Percentiles rank a stretch among this genome's conserved stretches.
Conservation (phyloP, 1,284 basidiomycete genomes). For the Cutaneotrichosporon cutaneum region DNA sequence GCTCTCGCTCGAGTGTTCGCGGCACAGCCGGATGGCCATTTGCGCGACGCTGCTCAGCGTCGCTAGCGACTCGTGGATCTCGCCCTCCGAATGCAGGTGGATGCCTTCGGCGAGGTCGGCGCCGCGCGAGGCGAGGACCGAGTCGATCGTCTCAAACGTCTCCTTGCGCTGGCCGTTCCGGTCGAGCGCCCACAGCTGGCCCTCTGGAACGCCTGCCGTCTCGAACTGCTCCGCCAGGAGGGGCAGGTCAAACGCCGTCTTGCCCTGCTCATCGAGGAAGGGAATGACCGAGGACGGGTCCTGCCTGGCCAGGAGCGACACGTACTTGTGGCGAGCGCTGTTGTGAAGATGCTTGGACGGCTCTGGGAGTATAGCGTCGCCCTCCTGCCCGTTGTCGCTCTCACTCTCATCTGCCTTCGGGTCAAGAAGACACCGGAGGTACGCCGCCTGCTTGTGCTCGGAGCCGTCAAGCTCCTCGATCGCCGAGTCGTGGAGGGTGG, state of each 20-base stretch:
- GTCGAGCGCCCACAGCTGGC: slow-evolving; percentile 78
- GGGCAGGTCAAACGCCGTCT: slow-evolving; percentile 62
- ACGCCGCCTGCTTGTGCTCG: slow-evolving; percentile 67
- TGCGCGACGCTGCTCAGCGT: slow-evolving; percentile 16
- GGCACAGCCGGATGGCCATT: slow-evolving; percentile 66
- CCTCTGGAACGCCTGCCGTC: slow-evolving; percentile 65
- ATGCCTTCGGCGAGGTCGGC: slow-evolving; percentile 58
- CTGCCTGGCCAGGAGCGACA: slow-evolving; percentile 70
- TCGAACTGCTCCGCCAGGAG: slow-evolving; percentile 67
- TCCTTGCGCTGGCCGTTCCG: slow-evolving; percentile 63
- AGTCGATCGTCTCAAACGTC: slow-evolving; percentile 67
- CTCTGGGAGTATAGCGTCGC: slow-evolving; percentile 3
- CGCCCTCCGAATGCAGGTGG: slow-evolving; percentile 42
- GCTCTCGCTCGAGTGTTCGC: slow-evolving; percentile 60
- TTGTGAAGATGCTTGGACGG: slow-evolving; percentile 56
- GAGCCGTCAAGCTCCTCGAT: slow-evolving; percentile 28
- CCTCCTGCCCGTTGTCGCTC: slow-evolving; percentile 7
- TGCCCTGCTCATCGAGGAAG: slow-evolving; percentile 64
- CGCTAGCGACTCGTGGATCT: slow-evolving; percentile 54
- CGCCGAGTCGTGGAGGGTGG: slow-evolving; percentile 62
- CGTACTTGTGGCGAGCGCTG: slow-evolving; percentile 61
- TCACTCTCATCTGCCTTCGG: slow-evolving; percentile 56
- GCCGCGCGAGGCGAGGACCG: slow-evolving; percentile 62
- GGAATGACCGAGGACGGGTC: slow-evolving; percentile 67
- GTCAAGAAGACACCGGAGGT: slow-evolving; percentile 73